A percentile compares a stretch with the other conserved stretches of the same genome.
Conservation (phyloP, 345 rosid genomes). For the Gossypium longicalyx region DNA sequence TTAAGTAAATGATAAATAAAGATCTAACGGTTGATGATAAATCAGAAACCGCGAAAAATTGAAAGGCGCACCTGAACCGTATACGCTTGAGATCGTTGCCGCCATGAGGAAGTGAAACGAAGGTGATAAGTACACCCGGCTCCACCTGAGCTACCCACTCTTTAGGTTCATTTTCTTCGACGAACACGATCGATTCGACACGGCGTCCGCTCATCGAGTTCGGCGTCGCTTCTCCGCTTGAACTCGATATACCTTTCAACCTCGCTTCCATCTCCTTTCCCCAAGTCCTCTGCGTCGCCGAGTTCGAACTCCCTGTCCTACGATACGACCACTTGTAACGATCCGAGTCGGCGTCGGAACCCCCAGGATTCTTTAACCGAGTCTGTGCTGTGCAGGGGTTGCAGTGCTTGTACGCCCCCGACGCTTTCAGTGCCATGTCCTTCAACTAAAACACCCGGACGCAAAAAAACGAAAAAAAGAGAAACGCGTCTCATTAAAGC, state of each 20-base stretch:
- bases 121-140: slow-evolving; percentile 91
- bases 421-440: slow-evolving; percentile 90
- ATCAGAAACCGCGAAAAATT: slow-evolving; percentile 21
- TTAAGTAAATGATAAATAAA: no score
- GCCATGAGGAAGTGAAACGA: slow-evolving; percentile 85
- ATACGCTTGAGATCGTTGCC: slow-evolving; percentile 94
- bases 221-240: slow-evolving; percentile 79
- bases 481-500: slow-evolving; percentile 6
- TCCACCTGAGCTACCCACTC: slow-evolving; percentile 99
- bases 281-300: slow-evolving; percentile 58
- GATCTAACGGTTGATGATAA: neutral
- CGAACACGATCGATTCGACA: slow-evolving; percentile 58
- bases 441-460: slow-evolving; percentile 46
- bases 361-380: slow-evolving; percentile 37
- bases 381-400: slow-evolving; percentile 68
- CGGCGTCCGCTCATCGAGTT: slow-evolving; percentile 58
- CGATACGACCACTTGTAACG: slow-evolving; percentile 62
- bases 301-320: slow-evolving; percentile 75
- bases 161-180: slow-evolving; percentile 79
- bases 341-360: slow-evolving; percentile 65
- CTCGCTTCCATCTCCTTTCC: slow-evolving; percentile 88
- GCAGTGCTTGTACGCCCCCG: slow-evolving; percentile 87
- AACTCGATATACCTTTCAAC: slow-evolving; percentile 50
- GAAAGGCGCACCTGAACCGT: slow-evolving; percentile 68
- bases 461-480: neutral